These are phyloP conservation scores for Iris pallida DNA, from an alignment of 116 monocot genomes.

Conservation along the genomic window DNA sequence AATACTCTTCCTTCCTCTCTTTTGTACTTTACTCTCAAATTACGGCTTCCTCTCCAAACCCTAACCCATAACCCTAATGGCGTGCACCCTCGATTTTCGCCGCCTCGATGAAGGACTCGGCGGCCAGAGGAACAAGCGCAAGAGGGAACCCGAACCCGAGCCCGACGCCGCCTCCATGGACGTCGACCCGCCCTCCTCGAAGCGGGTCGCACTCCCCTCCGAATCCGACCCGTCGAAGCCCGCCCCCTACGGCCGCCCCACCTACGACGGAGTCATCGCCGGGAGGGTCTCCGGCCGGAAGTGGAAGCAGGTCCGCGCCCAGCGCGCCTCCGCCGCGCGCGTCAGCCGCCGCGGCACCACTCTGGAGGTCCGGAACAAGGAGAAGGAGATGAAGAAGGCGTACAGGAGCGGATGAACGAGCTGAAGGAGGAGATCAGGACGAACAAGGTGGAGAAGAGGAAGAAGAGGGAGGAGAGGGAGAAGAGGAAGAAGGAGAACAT, in stretches of 20 bases:
- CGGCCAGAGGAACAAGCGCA: constrained; percentile 71
- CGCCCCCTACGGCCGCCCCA: constrained; percentile 47
- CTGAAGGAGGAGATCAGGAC: constrained; percentile 68
- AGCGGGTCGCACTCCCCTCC: constrained; percentile 46
- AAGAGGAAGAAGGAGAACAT: constrained; percentile 74
- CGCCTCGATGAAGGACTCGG: constrained; percentile 82
- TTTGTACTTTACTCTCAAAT: too few relatives aligned
- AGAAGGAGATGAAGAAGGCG: constrained; percentile 65
- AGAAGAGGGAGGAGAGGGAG: constrained; percentile 67
- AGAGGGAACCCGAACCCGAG: constrained; percentile 28
- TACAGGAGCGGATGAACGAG: constrained; percentile 50
- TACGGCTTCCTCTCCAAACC: background rate
- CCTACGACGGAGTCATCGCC: constrained; percentile 86
- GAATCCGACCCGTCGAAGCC: constrained; percentile 44
- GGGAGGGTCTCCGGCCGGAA: constrained; percentile 76
- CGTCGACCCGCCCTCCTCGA: constrained; percentile 26
- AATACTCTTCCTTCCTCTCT: too few relatives aligned
- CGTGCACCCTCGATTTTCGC: constrained; percentile 76
- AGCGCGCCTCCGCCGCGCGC: constrained; percentile 57
- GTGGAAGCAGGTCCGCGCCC: constrained; percentile 80
- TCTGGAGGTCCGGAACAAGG: constrained; percentile 38
- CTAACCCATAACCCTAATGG: constrained; percentile 35
- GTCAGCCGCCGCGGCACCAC: constrained; percentile 31
- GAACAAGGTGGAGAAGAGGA: constrained; percentile 64
- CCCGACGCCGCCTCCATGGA: constrained; percentile 53